These are phyloP conservation scores for Talaromyces pinophilus DNA, from an alignment of 2,329 filamentous ascomycete genomes.

Conservation along the genomic window DNA sequence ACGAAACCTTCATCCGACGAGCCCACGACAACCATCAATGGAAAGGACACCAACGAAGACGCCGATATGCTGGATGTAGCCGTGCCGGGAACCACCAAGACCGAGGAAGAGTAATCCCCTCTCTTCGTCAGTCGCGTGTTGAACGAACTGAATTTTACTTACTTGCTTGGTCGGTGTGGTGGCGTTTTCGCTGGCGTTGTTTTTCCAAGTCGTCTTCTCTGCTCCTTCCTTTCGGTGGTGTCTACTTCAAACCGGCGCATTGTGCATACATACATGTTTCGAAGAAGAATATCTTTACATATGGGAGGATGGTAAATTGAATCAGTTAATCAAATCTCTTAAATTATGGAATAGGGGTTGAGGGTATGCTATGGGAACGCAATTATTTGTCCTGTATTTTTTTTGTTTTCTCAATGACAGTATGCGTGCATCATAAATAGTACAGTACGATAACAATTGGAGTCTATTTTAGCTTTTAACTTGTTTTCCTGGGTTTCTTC, in stretches of 20 bases:
- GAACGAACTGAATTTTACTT: neutral
- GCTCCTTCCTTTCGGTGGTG: neutral
- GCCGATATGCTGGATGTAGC: slow-evolving; percentile 41
- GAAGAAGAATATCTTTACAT: slow-evolving; percentile 5
- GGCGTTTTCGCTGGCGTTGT: slow-evolving; percentile 11
- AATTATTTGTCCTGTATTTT: neutral
- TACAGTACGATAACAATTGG: neutral
- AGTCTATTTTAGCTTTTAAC: neutral
- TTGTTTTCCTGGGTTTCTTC: neutral
- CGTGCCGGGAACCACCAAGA: slow-evolving; percentile 29
- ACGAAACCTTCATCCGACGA: neutral
- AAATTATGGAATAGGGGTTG: neutral
- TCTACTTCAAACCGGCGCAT: neutral
- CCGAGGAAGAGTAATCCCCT: slow-evolving; percentile 26
- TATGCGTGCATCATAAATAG: neutral
- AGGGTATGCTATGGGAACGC: neutral
- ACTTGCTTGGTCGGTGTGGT: neutral
- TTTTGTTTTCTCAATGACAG: neutral
- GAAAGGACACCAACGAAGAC: slow-evolving; percentile 28
- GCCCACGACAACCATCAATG: neutral
- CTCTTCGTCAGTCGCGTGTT: slow-evolving; percentile 6
- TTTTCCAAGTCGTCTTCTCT: slow-evolving; percentile 15
- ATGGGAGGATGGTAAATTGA: slow-evolving; percentile 11
- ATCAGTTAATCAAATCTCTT: neutral
- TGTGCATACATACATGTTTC: neutral